Base-by-base conservation (phyloP, 2,329 filamentous ascomycete genomes). In the Chaetomium sp. region DNA sequence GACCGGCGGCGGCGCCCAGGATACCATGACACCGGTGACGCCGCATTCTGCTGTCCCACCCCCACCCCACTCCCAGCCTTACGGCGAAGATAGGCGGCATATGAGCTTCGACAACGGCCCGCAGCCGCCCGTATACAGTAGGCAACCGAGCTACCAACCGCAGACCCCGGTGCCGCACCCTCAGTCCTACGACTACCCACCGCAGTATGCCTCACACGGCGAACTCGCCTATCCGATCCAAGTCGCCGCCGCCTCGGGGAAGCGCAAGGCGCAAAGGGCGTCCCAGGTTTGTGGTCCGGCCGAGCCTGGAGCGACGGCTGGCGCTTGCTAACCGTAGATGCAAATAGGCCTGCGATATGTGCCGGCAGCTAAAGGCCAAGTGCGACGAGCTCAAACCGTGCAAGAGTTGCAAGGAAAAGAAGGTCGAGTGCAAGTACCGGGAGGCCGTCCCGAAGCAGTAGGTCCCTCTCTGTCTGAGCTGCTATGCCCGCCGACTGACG, bases 381-480 rank as follows among this genome's bases (percentile, higher is more conserved):
- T 97, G 93, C 75, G 92, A 96, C 72, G 93, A 97, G 80, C 88
- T 88, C 12, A 88, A 90, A 69, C 93, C 90, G 1, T 90, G 90
- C 72, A 94, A 92, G 74, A 92, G 89, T 72, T 99, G 95, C 76
- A 90, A 90, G 72, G 93, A 98, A 70, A 96, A 96, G 75, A 88
- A 85, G 69, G 83, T 92, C 35, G 84, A 88, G 60, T 99, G 92
- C 80, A 89, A 91, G 76, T 98, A 97, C 76, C 88, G 93, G 69
- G 93, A 97, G 73, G 90, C 95, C 6, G 90, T 92, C 25, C 92
- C 92, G 19, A 95, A 96, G 74, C 94, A 96, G 91, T 96, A 83
- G 75, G 90, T 81, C 23, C 38, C 35, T 13, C 33, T 60, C 60
- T 9, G 25, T 13, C 45, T 12, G 45, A n/a, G 45, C 45, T 47